Conservation (phyloP, 495 filamentous ascomycete genomes). For the Xylaria venustula region DNA sequence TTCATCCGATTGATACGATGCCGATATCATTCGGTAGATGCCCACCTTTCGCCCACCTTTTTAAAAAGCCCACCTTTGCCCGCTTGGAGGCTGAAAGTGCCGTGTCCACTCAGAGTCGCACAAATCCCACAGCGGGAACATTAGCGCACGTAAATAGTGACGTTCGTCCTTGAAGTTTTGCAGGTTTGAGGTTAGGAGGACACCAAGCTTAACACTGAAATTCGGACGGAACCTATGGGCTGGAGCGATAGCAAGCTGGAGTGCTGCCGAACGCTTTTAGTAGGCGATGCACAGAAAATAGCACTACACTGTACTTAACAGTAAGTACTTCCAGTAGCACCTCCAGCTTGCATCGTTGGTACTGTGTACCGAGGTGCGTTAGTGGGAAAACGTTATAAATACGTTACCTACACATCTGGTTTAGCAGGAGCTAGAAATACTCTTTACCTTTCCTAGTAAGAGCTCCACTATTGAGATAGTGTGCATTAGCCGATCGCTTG, state of each 20-base stretch:
- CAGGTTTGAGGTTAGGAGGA: too few relatives aligned
- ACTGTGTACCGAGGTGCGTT: too few relatives aligned
- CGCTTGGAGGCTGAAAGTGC: conserved; percentile 29
- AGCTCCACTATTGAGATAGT: not conserved
- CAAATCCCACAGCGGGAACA: conserved; percentile 23
- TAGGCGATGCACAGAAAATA: too few relatives aligned
- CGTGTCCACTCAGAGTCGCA: conserved; percentile 30
- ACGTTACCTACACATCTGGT: too few relatives aligned
- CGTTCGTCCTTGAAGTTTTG: not conserved
- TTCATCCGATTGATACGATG: conserved; percentile 24
- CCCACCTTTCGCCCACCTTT: conserved; percentile 16
- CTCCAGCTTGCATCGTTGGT: not conserved
- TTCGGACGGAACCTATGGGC: too few relatives aligned
- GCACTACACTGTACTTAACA: too few relatives aligned
- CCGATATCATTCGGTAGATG: conserved; percentile 20
- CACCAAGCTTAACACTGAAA: too few relatives aligned
- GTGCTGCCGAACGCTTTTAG: too few relatives aligned
- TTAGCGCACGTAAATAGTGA: conserved; percentile 13
- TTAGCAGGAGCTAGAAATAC: not conserved
- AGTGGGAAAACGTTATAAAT: too few relatives aligned
- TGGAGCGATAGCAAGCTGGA: too few relatives aligned
- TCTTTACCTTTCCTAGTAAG: not conserved
- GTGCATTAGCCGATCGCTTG: not conserved
- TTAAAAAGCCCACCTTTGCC: conserved; percentile 20
- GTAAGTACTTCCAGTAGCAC: too few relatives aligned